Conservation (phyloP, 2,329 filamentous ascomycete species). For the Sclerotinia borealis region DNA sequence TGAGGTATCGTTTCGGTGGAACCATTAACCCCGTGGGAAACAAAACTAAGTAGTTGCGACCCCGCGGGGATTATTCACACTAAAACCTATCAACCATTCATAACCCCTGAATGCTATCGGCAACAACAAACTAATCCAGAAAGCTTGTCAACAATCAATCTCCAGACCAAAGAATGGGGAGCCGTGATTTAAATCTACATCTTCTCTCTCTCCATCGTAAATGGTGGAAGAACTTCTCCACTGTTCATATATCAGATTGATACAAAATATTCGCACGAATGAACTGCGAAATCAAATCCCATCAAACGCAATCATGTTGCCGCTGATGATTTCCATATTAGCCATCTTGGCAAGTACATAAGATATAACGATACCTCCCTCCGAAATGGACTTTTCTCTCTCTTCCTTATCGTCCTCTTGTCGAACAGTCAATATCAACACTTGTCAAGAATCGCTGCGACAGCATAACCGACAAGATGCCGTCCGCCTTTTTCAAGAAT, state of each 20-base stretch:
- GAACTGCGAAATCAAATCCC: not conserved
- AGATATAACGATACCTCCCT: not conserved
- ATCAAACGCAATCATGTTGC: not conserved
- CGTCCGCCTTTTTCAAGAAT: conserved; percentile 21
- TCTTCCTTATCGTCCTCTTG: conserved; percentile 2
- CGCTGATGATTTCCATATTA: not conserved
- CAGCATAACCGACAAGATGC: conserved; percentile 10
- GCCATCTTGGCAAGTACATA: not conserved
- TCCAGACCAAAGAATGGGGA: not conserved
- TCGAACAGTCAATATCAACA: not conserved
- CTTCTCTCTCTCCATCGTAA: not conserved
- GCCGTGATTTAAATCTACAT: not conserved
- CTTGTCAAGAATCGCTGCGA: not conserved
- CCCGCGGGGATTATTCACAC: conserved; percentile 6
- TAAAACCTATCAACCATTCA: conserved; percentile 1
- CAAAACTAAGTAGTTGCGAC: not conserved
- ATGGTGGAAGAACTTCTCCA: conserved; percentile 10
- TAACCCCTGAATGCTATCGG: not conserved
- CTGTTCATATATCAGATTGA: not conserved
- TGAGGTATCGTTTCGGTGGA: not conserved
- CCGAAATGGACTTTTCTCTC: not conserved
- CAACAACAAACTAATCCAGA: not conserved
- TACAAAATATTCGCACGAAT: conserved; percentile 10
- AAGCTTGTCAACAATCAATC: not conserved
- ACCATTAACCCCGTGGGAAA: conserved; percentile 11